Evolutionary conservation across 2,329 filamentous ascomycete species (phyloP), one percentile per base, ranked within the genome.

Genomic region (Raffaelea deltoideospora): DNA sequence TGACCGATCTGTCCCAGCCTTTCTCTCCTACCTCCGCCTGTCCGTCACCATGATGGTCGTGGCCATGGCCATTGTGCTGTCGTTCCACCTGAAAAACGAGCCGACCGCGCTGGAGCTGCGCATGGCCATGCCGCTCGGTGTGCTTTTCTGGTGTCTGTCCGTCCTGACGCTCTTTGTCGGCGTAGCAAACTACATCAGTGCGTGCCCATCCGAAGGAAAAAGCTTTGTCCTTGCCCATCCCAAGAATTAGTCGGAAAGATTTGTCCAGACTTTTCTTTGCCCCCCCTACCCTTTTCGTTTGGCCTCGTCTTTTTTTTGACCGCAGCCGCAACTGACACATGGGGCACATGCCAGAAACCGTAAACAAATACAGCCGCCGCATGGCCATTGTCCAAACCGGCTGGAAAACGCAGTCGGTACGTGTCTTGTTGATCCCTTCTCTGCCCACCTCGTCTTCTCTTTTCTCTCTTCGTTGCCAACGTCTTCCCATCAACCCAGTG

Each of bases 1-100:
- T 30, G 13, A 30, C 21, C n/a, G n/a, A n/a, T n/a, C 3, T 21
- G 4, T 7, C 8, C 1, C 44, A 74, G 69, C 73, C 0, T 95
- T 95, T 52, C 76, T 96, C 21, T 90, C 88, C 2, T 95, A 90
- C 69, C 73, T 96, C 17, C 77, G 87, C 4, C 70, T 96, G 3
- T 78, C 82, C 23, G 73, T 94, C 48, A 94, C 94, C 61, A 87
- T 96, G 71, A 76, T 85, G 45, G 67, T 98, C 35, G 85, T 96
- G 9, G 75, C 83, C 21, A 72, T 93, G 23, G 88, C 90, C 35
- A 94, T 98, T 46, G 76, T 93, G 10, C 67, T 95, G 35, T 93
- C 84, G 13, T 98, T 98, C 55, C 88, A 98, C 52, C 68, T 98
- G 34, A 87, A 86, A 51, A 64, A 65, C 15, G 59, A 76, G 48